A percentile compares a stretch with the other conserved stretches of the same genome.
phyloP scores from a whole-genome alignment of 768 basidiomycete genomes.

The Gymnopilus dilepis region DNA sequence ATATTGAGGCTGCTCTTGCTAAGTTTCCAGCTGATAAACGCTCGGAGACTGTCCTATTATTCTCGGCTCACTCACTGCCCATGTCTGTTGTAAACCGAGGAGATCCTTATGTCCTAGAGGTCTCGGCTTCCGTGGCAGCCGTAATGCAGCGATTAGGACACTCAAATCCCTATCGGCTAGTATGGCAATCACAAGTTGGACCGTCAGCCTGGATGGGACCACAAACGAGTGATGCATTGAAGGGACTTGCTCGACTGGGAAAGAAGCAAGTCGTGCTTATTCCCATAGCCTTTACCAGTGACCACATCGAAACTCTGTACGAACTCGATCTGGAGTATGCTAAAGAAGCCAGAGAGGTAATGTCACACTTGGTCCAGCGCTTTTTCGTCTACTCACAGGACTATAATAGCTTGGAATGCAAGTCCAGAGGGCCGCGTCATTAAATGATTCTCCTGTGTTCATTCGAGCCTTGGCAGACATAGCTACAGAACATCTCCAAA shows the following conservation, averaged over 20 bases:
- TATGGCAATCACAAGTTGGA: slow-evolving; percentile 98
- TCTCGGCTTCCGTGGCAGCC: slow-evolving; percentile 90
- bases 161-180: slow-evolving; percentile 87
- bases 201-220: slow-evolving; percentile 98
- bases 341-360: slow-evolving; percentile 88
- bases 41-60: slow-evolving; percentile 80
- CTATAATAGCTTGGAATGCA: slow-evolving; percentile 82
- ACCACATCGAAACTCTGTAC: slow-evolving; percentile 98
- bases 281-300: slow-evolving; percentile 98
- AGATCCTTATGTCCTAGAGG: slow-evolving; percentile 95
- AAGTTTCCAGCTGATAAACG: slow-evolving; percentile 78
- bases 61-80: slow-evolving; percentile 97
- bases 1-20: slow-evolving; percentile 79
- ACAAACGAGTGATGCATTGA: slow-evolving; percentile 90
- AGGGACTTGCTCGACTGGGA: slow-evolving; percentile 80
- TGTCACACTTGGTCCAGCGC: slow-evolving; percentile 28
- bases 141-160: slow-evolving; percentile 89
- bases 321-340: slow-evolving; percentile 95
- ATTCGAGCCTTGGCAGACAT: slow-evolving; percentile 95
- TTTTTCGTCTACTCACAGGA: slow-evolving; percentile 26
- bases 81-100: slow-evolving; percentile 99
- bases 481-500: slow-evolving; percentile 75
- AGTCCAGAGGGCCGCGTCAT: slow-evolving; percentile 84
- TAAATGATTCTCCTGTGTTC: slow-evolving; percentile 96
- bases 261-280: slow-evolving; percentile 82